phyloP scores from a whole-genome alignment of 1,284 basidiomycete species.

The Farysia itapuensis region DNA sequence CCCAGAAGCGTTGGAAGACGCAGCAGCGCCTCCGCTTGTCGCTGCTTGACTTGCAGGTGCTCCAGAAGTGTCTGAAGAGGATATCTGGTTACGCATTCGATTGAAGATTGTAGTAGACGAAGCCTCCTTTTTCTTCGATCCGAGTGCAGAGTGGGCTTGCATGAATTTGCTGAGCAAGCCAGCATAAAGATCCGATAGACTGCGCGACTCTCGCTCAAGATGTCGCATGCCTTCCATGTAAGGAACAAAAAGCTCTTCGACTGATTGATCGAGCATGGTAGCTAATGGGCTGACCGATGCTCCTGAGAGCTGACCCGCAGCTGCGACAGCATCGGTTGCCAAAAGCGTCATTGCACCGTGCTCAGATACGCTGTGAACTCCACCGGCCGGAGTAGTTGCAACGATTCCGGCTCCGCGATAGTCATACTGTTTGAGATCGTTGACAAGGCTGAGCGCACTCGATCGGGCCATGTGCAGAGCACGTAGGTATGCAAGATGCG shows the following conservation, averaged over 20 bases:
- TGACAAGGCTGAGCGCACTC: slow-evolving; percentile 77
- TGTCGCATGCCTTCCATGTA: slow-evolving; percentile 87
- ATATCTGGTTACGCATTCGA: slow-evolving; percentile 86
- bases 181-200: slow-evolving; percentile 79
- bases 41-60: slow-evolving; percentile 6
- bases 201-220: slow-evolving; percentile 87
- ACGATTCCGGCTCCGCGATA: slow-evolving; percentile 63
- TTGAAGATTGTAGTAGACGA: slow-evolving; percentile 75
- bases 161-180: slow-evolving; percentile 76
- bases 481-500: slow-evolving; percentile 78
- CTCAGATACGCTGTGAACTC: slow-evolving; percentile 1
- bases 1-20: slow-evolving; percentile 11
- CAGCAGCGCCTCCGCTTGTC: slow-evolving; percentile 17
- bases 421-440: slow-evolving; percentile 90
- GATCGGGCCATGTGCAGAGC: slow-evolving; percentile 84
- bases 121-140: slow-evolving; percentile 14
- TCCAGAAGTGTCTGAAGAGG: slow-evolving; percentile 68
- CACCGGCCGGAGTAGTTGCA: slow-evolving; percentile 10
- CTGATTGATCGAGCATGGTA: slow-evolving; percentile 85
- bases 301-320: slow-evolving; percentile 32
- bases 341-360: slow-evolving; percentile 12
- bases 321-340: slow-evolving; percentile 19
- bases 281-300: slow-evolving; percentile 42
- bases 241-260: slow-evolving; percentile 94
- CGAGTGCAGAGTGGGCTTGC: slow-evolving; percentile 71